These are phyloP conservation scores for Neonectria ditissima DNA, from an alignment of 2,329 filamentous ascomycete genomes.

Conservation along the genomic window DNA sequence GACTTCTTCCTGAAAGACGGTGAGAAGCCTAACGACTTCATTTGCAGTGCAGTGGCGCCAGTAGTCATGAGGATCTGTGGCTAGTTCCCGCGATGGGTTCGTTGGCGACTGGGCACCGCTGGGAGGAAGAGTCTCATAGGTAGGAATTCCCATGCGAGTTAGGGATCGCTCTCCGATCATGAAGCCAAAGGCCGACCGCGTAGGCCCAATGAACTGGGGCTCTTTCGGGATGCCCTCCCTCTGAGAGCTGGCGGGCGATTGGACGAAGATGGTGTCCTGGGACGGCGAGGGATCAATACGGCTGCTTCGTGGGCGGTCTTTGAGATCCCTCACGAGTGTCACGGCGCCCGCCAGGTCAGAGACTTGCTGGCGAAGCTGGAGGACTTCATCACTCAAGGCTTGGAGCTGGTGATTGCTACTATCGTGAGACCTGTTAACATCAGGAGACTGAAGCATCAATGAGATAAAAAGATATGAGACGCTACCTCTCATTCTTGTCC, in stretches of 20 bases:
- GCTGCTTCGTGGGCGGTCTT: conserved; percentile 32
- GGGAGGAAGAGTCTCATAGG: conserved; percentile 40
- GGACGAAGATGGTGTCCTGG: conserved; percentile 22
- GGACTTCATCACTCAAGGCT: conserved; percentile 44
- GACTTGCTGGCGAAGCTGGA: conserved; percentile 47
- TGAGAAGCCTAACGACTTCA: conserved; percentile 50
- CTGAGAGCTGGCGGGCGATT: conserved; percentile 35
- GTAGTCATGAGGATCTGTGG: conserved; percentile 33
- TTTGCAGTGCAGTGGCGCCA: conserved; percentile 40
- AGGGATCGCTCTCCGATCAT: conserved; percentile 52
- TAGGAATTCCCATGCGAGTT: conserved; percentile 51
- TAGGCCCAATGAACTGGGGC: conserved; percentile 53
- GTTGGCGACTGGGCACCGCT: conserved; percentile 41
- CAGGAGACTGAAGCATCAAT: neutral
- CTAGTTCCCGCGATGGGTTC: conserved; percentile 19
- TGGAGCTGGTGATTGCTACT: conserved; percentile 27
- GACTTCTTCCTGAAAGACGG: conserved; percentile 55
- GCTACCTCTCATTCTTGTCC: conserved; percentile 40
- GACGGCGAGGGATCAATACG: conserved; percentile 28
- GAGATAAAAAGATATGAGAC: neutral
- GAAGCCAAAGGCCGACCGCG: conserved; percentile 50
- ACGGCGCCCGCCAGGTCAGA: conserved; percentile 44
- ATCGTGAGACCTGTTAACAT: conserved; percentile 21
- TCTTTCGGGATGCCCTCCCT: conserved; percentile 44
- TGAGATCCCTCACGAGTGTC: conserved; percentile 40